A percentile compares a stretch with the other conserved stretches of the same genome.
Conservation (phyloP, 2,329 filamentous ascomycete genomes). For the Metarhizium album region DNA sequence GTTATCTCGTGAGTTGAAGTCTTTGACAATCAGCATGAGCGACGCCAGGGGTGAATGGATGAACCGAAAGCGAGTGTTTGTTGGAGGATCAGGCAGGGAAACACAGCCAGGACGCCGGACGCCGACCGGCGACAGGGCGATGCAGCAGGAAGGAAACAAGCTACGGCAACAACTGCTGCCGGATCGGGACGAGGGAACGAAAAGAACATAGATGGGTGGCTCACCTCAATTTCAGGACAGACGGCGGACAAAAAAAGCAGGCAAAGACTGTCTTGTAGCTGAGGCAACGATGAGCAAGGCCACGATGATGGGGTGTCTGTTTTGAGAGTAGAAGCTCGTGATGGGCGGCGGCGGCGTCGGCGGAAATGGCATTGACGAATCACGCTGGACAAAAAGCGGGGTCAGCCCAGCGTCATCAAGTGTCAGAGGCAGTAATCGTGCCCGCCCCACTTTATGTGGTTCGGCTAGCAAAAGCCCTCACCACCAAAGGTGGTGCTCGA, state of each 20-base stretch:
- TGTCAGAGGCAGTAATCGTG: no score
- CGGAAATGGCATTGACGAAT: constrained; percentile 14
- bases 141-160: background rate
- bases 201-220: background rate
- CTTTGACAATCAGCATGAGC: constrained; percentile 43
- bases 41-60: constrained; percentile 3
- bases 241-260: background rate
- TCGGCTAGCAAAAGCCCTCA: no score
- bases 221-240: background rate
- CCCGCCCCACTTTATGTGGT: no score
- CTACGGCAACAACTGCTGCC: background rate
- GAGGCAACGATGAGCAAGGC: background rate
- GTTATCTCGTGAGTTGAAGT: constrained; percentile 32
- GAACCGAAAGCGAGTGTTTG: background rate
- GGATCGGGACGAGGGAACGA: background rate
- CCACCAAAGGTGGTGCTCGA: no score
- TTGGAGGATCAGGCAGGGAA: background rate
- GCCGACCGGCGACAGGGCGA: background rate
- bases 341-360: background rate
- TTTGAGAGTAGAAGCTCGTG: background rate
- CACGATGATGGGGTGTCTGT: background rate
- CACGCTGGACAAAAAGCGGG: constrained; percentile 6
- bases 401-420: background rate
- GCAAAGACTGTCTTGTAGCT: background rate
- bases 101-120: background rate